Evolutionary conservation across 306 rosid species (phyloP), one percentile per base, ranked within the genome.

Genomic region (Cicer pinnatifidum): DNA sequence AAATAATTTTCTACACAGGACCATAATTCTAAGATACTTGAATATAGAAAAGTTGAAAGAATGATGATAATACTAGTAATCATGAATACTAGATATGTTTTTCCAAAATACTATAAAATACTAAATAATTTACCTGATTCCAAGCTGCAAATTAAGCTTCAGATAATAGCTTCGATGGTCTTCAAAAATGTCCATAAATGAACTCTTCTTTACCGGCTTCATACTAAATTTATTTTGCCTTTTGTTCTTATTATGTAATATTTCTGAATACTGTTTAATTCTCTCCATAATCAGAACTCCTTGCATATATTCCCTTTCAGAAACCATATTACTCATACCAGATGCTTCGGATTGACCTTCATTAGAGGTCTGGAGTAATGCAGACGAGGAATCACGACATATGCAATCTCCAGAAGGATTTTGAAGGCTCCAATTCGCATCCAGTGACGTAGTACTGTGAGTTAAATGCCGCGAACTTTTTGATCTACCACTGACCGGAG

Each of bases 241-340:
- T 76, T 84, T 88, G 63, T 76, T 78, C 77, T 84, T 82, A 54
- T 85, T 78, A 50, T 45, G 67, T 28, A 83, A 38, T 45, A 70
- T 63, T 75, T 80, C 97, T 5, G 86, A 68, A 71, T 48, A 70
- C 35, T 76, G 80, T 76, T 82, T 81, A 19, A 59, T 15, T 85
- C 82, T 87, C 87, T 94, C 99, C 81, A 79, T 83, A 12, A 82
- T 90, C 50, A 94, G 77, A 75, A 94, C 97, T 80, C 97, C 99
- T 82, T 91, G 99, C 89, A 91, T 77, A 72, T 94, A 94, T 77
- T 94, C 99, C 84, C 96, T 85, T 78, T 88, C 99, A 8, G 79
- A 88, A 66, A 86, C 88, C 28, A 74, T 47, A 73, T 17, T 16
- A 63, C 63, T 67, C 11, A 7, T 65, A 72, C 71, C 86, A 9